Evolutionary conservation across 257 asterid species (phyloP).

Genomic region (Gardenia jasminoides): DNA sequence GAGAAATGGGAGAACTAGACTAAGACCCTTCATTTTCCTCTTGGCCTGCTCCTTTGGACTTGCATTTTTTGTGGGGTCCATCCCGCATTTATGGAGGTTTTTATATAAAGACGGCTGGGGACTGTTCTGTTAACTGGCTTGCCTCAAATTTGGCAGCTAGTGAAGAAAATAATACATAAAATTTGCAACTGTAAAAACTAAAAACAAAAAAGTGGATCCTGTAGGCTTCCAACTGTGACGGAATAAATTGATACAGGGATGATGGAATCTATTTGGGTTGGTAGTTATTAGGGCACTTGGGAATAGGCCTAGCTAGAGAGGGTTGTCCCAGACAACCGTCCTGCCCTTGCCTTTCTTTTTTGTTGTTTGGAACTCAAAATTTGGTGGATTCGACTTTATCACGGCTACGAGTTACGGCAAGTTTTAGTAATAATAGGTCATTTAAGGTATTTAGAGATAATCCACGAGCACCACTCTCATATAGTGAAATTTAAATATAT

Average conservation of each 20-base stretch:
- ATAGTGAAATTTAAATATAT: too few relatives aligned
- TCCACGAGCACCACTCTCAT: too few relatives aligned
- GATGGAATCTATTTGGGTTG: not conserved
- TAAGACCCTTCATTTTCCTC: conserved; percentile 14
- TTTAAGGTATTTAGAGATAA: too few relatives aligned
- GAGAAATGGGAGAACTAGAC: conserved; percentile 28
- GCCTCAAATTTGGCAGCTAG: conserved; percentile 36
- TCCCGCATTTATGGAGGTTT: conserved; percentile 9
- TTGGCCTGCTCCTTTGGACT: conserved; percentile 38
- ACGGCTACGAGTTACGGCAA: too few relatives aligned
- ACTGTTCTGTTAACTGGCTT: not conserved
- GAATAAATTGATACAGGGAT: conserved; percentile 14
- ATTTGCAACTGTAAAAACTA: conserved; percentile 2
- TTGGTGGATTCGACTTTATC: too few relatives aligned
- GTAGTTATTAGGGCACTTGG: not conserved
- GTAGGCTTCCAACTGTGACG: conserved; percentile 3
- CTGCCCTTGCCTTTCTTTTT: too few relatives aligned
- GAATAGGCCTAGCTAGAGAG: not conserved
- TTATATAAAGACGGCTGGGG: conserved; percentile 10
- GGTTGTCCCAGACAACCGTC: not conserved
- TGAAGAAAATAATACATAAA: not conserved
- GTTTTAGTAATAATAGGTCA: too few relatives aligned
- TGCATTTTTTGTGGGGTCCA: conserved; percentile 40
- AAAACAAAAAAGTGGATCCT: not conserved
- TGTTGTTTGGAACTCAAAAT: too few relatives aligned